Base-by-base conservation (phyloP, 1,284 basidiomycete genomes). In the Leucocoprinus gongylophorus region DNA sequence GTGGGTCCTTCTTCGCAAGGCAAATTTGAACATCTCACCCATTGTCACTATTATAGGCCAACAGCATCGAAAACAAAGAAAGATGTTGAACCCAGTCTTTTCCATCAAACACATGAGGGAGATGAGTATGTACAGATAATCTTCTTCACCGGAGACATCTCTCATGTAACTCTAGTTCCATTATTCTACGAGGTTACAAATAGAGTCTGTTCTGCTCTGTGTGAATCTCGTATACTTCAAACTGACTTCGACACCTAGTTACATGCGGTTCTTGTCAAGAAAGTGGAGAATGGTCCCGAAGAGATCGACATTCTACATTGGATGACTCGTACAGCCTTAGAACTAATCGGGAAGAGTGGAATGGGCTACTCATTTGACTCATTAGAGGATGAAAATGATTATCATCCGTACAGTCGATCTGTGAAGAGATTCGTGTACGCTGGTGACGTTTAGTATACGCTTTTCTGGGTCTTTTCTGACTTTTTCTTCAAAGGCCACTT, bases 61-160 rank as follows among this genome's bases (percentile, higher is more conserved):
- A 6, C 57, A 71, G 23, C 74, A 77, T 57, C 63, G 64, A 35
- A 69, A 66, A 47, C 74, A 77, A 54, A 65, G 74, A 20, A 75
- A 73, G 55, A 66, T 78, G 58, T 60, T 79, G 23, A 75, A 72
- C 50, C 75, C 74, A 0, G 71, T 71, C 1, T 79, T 79, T 57
- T 73, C 73, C 3, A 66, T 65, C 6, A 63, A 66, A 5, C 71
- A 76, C 46, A 67, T 78, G 60, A 70, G 73, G 1, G 59, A 64
- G 15, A 67, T 78, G 58, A 55, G 65, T 67, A 46, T 20, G 62
- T 48, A 8, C 33, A 28, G 15, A 13, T 10, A 20, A 35, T 7
- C 9, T 6, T 23, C 29, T 13, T 35, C 26, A 3, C 10, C 2
- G 20, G 20, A 15, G 26, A 35, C 15, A 6, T 28, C 1, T 3